phyloP scores from a whole-genome alignment of 2,329 filamentous ascomycete genomes.

The Xylaria sp. region DNA sequence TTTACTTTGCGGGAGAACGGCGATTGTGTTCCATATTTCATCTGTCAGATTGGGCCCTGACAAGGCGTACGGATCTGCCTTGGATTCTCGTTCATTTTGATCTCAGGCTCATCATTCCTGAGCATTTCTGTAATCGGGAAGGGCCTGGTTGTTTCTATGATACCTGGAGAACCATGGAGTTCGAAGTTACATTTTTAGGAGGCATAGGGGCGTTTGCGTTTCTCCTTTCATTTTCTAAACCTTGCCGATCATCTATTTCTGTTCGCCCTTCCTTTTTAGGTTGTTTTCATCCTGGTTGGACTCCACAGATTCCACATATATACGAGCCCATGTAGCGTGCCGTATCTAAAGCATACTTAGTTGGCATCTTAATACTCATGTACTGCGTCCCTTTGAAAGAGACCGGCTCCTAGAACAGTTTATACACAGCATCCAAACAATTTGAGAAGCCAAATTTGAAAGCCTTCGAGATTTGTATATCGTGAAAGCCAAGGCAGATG shows the following conservation, averaged over 20 bases:
- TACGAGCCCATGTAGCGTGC: slow-evolving; percentile 48
- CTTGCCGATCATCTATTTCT: not conserved
- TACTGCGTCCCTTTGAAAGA: slow-evolving; percentile 30
- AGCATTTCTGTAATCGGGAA: slow-evolving; percentile 36
- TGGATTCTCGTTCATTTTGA: slow-evolving; percentile 23
- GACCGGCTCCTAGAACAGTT: slow-evolving; percentile 31
- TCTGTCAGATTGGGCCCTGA: slow-evolving; percentile 17
- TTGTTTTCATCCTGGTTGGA: not conserved
- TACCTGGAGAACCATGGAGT: slow-evolving; percentile 46
- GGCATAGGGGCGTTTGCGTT: slow-evolving; percentile 27
- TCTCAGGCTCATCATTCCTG: slow-evolving; percentile 23
- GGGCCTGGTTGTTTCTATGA: slow-evolving; percentile 44
- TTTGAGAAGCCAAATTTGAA: not conserved
- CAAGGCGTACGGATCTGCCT: slow-evolving; percentile 18
- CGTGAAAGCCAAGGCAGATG: not conserved
- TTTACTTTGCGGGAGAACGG: slow-evolving; percentile 21
- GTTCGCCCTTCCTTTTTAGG: not conserved
- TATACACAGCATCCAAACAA: slow-evolving; percentile 30
- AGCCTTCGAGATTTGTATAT: not conserved
- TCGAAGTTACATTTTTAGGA: slow-evolving; percentile 33
- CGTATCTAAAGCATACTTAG: slow-evolving; percentile 39
- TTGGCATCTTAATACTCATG: slow-evolving; percentile 43
- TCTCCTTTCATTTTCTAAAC: slow-evolving; percentile 23
- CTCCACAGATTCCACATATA: slow-evolving; percentile 26
- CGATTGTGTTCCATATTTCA: slow-evolving; percentile 17